A percentile compares a stretch with the other conserved stretches of the same genome.
phyloP scores from a whole-genome alignment of 2,329 filamentous ascomycete species.

The Aspergillus neotritici region DNA sequence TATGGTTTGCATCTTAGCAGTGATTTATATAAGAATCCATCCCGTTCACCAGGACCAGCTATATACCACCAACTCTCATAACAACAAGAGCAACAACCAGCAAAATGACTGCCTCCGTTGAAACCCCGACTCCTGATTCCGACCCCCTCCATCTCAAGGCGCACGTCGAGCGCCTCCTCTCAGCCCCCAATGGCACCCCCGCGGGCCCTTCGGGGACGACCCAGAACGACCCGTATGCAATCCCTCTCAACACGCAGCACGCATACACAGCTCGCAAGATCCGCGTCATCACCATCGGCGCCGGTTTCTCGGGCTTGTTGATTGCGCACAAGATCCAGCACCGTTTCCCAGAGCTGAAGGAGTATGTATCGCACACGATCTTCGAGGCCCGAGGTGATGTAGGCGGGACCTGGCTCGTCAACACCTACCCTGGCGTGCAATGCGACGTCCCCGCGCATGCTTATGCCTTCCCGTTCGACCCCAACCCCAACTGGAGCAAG shows the following conservation, averaged over 20 bases:
- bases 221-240: slow-evolving; percentile 1
- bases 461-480: slow-evolving; percentile 40
- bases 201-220: not conserved
- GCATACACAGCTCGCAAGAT: slow-evolving; percentile 20
- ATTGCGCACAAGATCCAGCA: slow-evolving; percentile 40
- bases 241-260: slow-evolving; percentile 12
- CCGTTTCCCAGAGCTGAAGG: slow-evolving; percentile 24
- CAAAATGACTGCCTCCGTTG: no score
- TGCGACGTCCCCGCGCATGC: slow-evolving; percentile 32
- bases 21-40: no score
- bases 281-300: slow-evolving; percentile 17
- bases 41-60: no score
- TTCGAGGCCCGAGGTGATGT: slow-evolving; percentile 37
- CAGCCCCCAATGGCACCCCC: not conserved
- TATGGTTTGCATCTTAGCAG: no score
- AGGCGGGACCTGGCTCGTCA: slow-evolving; percentile 19
- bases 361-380: slow-evolving; percentile 35
- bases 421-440: slow-evolving; percentile 18
- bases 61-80: no score
- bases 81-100: no score
- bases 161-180: no score
- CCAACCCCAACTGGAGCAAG: slow-evolving; percentile 40
- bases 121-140: no score
- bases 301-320: slow-evolving; percentile 30
- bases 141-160: no score